Conservation (phyloP, 2,329 filamentous ascomycete species). For the Colletotrichum lupini region DNA sequence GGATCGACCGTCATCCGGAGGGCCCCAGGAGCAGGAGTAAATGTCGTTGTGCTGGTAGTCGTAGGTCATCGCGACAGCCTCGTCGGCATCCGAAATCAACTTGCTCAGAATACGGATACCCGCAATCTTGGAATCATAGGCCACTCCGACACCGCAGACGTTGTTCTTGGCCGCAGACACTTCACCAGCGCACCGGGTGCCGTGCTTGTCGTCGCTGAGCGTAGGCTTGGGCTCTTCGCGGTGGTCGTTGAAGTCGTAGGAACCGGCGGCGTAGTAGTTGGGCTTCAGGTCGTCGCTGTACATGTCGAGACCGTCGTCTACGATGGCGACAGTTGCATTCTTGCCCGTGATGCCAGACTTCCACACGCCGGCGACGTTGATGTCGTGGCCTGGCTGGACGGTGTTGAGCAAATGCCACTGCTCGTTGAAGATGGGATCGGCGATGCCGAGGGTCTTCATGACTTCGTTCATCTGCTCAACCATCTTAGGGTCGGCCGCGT, state of each 20-base stretch:
- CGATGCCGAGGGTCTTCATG: conserved; percentile 76
- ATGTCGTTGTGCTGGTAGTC: conserved; percentile 92
- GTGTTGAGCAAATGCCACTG: conserved; percentile 97
- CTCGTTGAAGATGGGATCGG: conserved; percentile 89
- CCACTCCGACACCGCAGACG: conserved; percentile 94
- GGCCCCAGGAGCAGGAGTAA: conserved; percentile 99
- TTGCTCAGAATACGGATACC: conserved; percentile 94
- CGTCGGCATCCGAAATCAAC: conserved; percentile 90
- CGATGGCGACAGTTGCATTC: conserved; percentile 90
- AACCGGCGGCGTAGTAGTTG: conserved; percentile 94
- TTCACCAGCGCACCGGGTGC: conserved; percentile 94
- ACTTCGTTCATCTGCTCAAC: conserved; percentile 70
- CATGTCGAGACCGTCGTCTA: conserved; percentile 97
- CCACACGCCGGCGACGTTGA: conserved; percentile 98
- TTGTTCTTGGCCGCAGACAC: conserved; percentile 92
- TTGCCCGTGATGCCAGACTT: conserved; percentile 88
- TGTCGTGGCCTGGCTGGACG: conserved; percentile 83
- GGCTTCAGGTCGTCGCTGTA: conserved; percentile 90
- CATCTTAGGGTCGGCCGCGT: conserved; percentile 51
- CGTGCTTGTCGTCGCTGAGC: conserved; percentile 88
- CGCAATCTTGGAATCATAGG: conserved; percentile 90
- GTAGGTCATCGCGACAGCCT: conserved; percentile 93
- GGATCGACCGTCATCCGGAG: conserved; percentile 89
- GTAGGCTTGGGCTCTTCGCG: conserved; percentile 81
- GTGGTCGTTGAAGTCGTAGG: conserved; percentile 95